These are phyloP conservation scores for Alternaria sp. DNA, from an alignment of 2,329 filamentous ascomycete genomes.

Conservation along the genomic window DNA sequence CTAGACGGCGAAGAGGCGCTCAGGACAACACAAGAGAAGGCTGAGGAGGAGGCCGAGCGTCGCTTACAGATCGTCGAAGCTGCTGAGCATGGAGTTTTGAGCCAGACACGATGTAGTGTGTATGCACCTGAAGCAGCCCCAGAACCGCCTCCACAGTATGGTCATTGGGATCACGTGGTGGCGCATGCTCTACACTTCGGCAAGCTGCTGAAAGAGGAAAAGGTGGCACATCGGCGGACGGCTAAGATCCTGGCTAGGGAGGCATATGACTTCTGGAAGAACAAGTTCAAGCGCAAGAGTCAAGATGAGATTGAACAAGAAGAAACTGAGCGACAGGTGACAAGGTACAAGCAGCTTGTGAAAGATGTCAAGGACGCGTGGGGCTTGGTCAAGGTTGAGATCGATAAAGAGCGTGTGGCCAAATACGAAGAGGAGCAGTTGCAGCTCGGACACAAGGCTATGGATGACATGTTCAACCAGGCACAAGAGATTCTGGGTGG, in stretches of 20 bases:
- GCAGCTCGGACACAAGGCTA: constrained; percentile 65
- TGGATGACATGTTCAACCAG: constrained; percentile 76
- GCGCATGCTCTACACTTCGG: constrained; percentile 83
- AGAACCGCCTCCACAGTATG: constrained; percentile 80
- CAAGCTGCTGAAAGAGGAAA: constrained; percentile 80
- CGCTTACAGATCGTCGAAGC: constrained; percentile 76
- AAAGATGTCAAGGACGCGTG: constrained; percentile 70
- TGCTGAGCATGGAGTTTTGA: constrained; percentile 78
- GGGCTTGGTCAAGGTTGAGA: constrained; percentile 65
- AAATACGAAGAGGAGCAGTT: constrained; percentile 70
- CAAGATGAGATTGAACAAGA: constrained; percentile 83
- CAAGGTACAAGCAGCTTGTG: constrained; percentile 75
- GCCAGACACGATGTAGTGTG: constrained; percentile 71
- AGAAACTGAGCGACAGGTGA: constrained; percentile 70
- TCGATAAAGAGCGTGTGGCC: constrained; percentile 64
- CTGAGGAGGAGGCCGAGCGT: constrained; percentile 70
- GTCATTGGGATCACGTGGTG: constrained; percentile 85
- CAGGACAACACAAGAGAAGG: constrained; percentile 43
- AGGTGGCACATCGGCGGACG: constrained; percentile 75
- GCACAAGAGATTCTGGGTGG: constrained; percentile 61
- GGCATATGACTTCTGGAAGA: constrained; percentile 77
- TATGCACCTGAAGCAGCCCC: constrained; percentile 77
- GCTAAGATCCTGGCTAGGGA: constrained; percentile 84
- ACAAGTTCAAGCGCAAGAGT: constrained; percentile 63
- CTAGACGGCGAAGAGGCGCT: constrained; percentile 54